Evolutionary conservation across 768 basidiomycete species (phyloP).

Genomic region (Stropharia rugosoannulata): DNA sequence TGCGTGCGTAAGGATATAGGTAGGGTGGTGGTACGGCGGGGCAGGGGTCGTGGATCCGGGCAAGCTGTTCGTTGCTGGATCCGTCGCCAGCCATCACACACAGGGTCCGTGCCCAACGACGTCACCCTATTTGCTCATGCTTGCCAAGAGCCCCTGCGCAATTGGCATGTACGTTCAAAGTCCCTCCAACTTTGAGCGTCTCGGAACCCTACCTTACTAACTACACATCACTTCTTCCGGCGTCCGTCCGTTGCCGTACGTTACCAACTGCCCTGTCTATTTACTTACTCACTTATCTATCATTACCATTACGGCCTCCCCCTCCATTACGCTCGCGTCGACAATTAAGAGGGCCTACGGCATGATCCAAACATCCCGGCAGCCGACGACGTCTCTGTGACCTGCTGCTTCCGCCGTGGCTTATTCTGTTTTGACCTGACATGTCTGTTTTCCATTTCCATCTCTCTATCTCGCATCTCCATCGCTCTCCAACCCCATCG

Average conservation of each 20-base stretch:
- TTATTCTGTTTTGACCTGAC: too few species aligned
- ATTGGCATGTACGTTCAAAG: constrained; percentile 14
- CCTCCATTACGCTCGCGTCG: background rate
- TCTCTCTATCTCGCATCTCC: too few species aligned
- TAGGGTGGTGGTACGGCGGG: background rate
- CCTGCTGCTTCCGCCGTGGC: too few species aligned
- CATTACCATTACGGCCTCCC: background rate
- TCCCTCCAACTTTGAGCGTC: too few species aligned
- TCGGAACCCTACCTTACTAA: too few species aligned
- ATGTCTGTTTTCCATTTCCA: too few species aligned
- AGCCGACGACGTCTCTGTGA: background rate
- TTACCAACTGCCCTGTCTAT: background rate
- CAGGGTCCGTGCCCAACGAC: background rate
- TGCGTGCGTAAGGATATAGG: background rate
- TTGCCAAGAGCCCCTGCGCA: background rate
- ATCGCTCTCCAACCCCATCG: too few species aligned
- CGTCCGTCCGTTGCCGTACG: too few species aligned
- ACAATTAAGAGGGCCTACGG: constrained; percentile 1
- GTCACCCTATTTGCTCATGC: constrained; percentile 2
- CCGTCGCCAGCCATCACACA: background rate
- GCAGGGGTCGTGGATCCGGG: background rate
- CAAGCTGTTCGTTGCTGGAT: constrained; percentile 2
- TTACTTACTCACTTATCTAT: background rate
- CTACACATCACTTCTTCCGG: too few species aligned
- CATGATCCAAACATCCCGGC: background rate